Evolutionary conservation across 768 basidiomycete species (phyloP), one percentile per base, ranked within the genome.

Genomic region (Tylopilus sp.): DNA sequence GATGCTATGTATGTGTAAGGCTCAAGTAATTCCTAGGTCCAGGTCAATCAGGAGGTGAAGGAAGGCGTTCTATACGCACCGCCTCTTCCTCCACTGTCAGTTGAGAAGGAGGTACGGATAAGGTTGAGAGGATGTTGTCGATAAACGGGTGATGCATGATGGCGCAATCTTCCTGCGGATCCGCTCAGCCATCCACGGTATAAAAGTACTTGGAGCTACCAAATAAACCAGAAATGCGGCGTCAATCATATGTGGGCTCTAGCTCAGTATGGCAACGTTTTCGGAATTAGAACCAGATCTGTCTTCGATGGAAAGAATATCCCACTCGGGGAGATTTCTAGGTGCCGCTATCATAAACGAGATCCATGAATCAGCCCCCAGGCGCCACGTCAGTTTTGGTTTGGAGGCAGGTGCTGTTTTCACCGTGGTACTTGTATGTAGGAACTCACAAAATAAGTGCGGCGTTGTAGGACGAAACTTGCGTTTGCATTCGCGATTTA

Each of bases 1-100:
- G 86, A 81, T 9, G 83, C 85, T 44, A 94, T 81, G 68, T 95
- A 96, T 2, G 81, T 83, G 70, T 84, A 98, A 1, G 96, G 96
- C 68, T 98, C 96, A 11, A 96, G 78, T 17, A 98, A 64, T 2
- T 74, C 73, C 78, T 78, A 31, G 16, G 9, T 14, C 13, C 9
- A 11, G 6, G 42, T 56, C 41, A 49, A 37, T 30, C 31, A 2
- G 26, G 36, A 10, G 14, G 11, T 5, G 21, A 43, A 31, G 24
- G 7, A 5, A 6, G 6, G 36, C 19, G 12, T 31, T 12, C 29
- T 19, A 8, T 8, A 54, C 69, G n/a, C 19, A 69, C 68, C 47
- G 48, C 48, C 50, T 69, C 69, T 21, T 70, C 55, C 24, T 55
- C 53, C 29, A 43, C 44, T 22, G 63, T 45, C 61, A 62, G 53